These are phyloP conservation scores for Noccaea bulbosa DNA, from an alignment of 345 rosid genomes.

Conservation along the genomic window DNA sequence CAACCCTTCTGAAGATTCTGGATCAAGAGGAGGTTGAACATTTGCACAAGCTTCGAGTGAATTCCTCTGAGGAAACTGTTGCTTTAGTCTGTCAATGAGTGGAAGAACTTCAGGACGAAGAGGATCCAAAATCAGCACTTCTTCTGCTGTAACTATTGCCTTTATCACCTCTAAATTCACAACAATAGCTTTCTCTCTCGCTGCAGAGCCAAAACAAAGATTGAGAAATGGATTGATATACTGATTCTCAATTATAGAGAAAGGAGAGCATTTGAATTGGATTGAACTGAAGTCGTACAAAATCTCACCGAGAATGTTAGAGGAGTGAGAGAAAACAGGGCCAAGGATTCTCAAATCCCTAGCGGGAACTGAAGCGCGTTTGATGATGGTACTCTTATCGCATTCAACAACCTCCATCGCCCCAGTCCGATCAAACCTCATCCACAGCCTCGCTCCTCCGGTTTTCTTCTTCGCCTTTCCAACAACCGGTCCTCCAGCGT, in stretches of 20 bases:
- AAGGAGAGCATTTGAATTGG: no score
- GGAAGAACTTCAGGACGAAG: constrained; percentile 76
- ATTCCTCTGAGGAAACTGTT: constrained; percentile 64
- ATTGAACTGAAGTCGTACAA: no score
- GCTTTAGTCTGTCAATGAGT: constrained; percentile 74
- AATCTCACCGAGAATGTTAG: constrained; percentile 60
- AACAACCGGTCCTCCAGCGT: constrained; percentile 32
- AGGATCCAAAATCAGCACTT: constrained; percentile 78
- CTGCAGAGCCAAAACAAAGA: constrained; percentile 43
- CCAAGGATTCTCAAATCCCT: constrained; percentile 95
- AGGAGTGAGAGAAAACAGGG: constrained; percentile 88
- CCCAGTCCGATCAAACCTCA: constrained; percentile 83
- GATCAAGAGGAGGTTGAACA: constrained; percentile 57
- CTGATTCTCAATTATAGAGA: no score
- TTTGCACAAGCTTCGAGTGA: constrained; percentile 46
- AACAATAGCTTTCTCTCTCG: constrained; percentile 90
- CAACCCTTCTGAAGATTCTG: constrained; percentile 74
- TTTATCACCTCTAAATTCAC: constrained; percentile 82
- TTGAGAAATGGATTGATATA: neutral
- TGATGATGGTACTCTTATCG: constrained; percentile 77
- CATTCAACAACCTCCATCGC: constrained; percentile 80
- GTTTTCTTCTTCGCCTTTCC: constrained; percentile 86
- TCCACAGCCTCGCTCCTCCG: constrained; percentile 89
- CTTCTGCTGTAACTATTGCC: constrained; percentile 84
- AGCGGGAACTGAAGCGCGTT: constrained; percentile 76